phyloP scores from a whole-genome alignment of 306 rosid genomes.

The Sicyos baderoa region DNA sequence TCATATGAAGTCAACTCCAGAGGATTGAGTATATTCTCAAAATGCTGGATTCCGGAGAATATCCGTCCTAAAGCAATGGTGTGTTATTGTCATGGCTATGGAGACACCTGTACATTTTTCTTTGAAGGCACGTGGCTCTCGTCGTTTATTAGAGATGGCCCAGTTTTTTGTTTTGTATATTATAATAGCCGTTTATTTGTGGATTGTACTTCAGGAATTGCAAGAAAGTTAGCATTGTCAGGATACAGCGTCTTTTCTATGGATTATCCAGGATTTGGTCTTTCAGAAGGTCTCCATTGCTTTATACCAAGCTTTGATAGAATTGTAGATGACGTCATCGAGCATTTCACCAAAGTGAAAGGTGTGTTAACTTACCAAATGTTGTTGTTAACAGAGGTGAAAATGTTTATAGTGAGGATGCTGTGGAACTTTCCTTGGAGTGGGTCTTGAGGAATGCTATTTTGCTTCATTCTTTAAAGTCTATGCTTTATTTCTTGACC shows the following conservation, averaged over 20 bases:
- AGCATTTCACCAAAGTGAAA: constrained; percentile 67
- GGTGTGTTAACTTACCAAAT: constrained; percentile 31
- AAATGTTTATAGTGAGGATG: neutral
- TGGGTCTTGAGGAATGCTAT: constrained; percentile 7
- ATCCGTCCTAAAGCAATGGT: constrained; percentile 59
- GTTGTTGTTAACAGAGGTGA: neutral
- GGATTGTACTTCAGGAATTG: constrained; percentile 49
- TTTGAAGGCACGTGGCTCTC: constrained; percentile 64
- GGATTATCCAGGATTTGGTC: constrained; percentile 97
- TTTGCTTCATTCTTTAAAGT: neutral
- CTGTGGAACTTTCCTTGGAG: neutral
- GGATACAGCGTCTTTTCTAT: constrained; percentile 86
- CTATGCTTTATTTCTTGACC: neutral
- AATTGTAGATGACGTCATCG: constrained; percentile 73
- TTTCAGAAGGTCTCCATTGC: constrained; percentile 89
- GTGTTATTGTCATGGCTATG: constrained; percentile 87
- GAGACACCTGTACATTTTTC: constrained; percentile 91
- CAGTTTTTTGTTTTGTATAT: neutral
- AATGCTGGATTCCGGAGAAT: constrained; percentile 70
- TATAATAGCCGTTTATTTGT: neutral
- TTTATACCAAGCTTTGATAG: constrained; percentile 56
- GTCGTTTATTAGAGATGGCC: neutral
- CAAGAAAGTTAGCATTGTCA: constrained; percentile 59
- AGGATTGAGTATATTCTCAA: constrained; percentile 62
- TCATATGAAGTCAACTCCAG: constrained; percentile 63